A percentile compares a stretch with the other conserved stretches of the same genome.
phyloP scores from a whole-genome alignment of 1,284 basidiomycete species.

The Apiotrichum veenhuisii region DNA sequence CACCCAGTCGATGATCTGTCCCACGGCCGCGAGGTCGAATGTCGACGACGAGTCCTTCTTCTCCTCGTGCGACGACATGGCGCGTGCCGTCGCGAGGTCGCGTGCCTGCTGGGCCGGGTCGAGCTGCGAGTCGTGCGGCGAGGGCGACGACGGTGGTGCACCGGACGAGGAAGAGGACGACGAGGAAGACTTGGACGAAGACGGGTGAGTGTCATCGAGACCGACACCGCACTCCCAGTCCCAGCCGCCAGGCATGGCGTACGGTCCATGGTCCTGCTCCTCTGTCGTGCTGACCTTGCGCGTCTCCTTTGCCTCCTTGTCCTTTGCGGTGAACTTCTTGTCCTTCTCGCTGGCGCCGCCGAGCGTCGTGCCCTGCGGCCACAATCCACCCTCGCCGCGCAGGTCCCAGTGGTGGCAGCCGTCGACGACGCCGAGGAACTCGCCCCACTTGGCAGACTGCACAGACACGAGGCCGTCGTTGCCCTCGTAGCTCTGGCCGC shows the following conservation, averaged over 20 bases:
- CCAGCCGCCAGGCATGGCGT: conserved; percentile 20
- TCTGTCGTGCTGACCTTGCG: no score
- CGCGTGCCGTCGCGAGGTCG: conserved; percentile 19
- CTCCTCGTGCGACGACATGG: conserved; percentile 12
- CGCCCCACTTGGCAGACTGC: conserved; percentile 85
- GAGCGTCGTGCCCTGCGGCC: conserved; percentile 34
- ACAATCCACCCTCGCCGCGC: conserved; percentile 64
- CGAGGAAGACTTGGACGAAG: no score
- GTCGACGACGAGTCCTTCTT: conserved; percentile 19
- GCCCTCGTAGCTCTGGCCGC: conserved; percentile 62
- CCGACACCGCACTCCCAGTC: conserved; percentile 22
- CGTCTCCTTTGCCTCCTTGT: not conserved
- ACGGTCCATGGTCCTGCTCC: not conserved
- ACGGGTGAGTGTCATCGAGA: conserved; percentile 7
- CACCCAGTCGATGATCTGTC: conserved; percentile 50
- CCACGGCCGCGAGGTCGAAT: conserved; percentile 43
- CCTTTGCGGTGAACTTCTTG: not conserved
- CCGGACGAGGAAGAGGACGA: no score
- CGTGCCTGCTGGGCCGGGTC: conserved; percentile 10
- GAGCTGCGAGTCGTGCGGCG: conserved; percentile 13
- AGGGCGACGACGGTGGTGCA: no score
- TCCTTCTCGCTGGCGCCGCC: no score
- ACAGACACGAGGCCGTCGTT: conserved; percentile 94
- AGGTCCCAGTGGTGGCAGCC: conserved; percentile 97
- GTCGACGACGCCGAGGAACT: conserved; percentile 85